Conservation (phyloP, 805 yeast genomes). For the Wickerhamiella galacta region DNA sequence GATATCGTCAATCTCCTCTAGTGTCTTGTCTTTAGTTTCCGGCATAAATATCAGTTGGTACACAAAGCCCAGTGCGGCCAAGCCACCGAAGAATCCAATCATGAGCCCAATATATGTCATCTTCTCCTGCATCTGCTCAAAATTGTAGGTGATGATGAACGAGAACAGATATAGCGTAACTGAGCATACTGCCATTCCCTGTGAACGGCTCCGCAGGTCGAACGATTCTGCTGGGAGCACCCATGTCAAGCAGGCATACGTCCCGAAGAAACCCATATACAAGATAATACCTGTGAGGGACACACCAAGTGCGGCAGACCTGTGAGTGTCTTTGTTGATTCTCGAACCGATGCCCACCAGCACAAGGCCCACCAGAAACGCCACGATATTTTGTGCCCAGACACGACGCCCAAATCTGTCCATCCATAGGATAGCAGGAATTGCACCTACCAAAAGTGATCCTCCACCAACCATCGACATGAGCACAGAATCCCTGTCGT, state of each 20-base stretch:
- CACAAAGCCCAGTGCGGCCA: constrained; percentile 36
- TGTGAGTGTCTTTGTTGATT: constrained; percentile 24
- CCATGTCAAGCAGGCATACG: constrained; percentile 53
- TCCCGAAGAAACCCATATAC: constrained; percentile 50
- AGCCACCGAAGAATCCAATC: constrained; percentile 51
- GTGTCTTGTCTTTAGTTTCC: constrained; percentile 53
- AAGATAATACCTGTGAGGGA: constrained; percentile 46
- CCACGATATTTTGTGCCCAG: constrained; percentile 43
- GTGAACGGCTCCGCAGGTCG: constrained; percentile 39
- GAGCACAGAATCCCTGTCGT: constrained; percentile 34
- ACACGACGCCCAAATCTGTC: constrained; percentile 29
- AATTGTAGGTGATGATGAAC: constrained; percentile 48
- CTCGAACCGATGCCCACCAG: constrained; percentile 37
- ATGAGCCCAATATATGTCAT: constrained; percentile 47
- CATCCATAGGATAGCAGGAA: constrained; percentile 40
- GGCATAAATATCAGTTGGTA: constrained; percentile 37
- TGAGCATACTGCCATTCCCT: constrained; percentile 46
- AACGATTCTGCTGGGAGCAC: constrained; percentile 51
- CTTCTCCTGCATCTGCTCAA: constrained; percentile 36
- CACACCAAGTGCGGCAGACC: constrained; percentile 37
- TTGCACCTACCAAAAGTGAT: constrained; percentile 41
- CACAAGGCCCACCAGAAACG: constrained; percentile 43
- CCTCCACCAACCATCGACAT: constrained; percentile 62
- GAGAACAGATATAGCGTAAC: constrained; percentile 43
- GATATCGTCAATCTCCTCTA: constrained; percentile 55